These are phyloP conservation scores for Fusarium sp. DNA, from an alignment of 2,329 filamentous ascomycete genomes.

Conservation along the genomic window DNA sequence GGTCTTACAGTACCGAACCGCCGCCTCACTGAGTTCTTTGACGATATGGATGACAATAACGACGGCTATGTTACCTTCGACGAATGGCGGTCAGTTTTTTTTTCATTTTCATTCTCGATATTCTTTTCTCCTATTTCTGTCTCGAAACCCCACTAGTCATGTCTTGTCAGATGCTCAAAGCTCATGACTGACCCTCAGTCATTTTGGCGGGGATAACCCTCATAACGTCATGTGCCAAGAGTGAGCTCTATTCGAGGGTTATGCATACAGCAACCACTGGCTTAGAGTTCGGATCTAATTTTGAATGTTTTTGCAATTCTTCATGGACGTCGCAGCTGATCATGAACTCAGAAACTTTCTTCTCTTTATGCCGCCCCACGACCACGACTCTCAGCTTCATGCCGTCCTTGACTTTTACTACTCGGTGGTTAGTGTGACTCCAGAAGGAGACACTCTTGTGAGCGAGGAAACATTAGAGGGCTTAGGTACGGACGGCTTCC, in stretches of 20 bases:
- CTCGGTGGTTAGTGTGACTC: slow-evolving; percentile 86
- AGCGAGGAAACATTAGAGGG: slow-evolving; percentile 91
- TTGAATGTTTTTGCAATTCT: slow-evolving; percentile 4
- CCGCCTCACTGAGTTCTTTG: slow-evolving; percentile 86
- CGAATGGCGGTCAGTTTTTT: slow-evolving; percentile 89
- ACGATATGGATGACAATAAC: slow-evolving; percentile 87
- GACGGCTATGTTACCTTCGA: slow-evolving; percentile 91
- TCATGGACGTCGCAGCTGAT: slow-evolving; percentile 38
- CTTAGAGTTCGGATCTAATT: slow-evolving; percentile 5
- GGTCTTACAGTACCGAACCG: slow-evolving; percentile 82
- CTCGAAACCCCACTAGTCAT: slow-evolving; percentile 7
- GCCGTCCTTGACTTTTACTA: slow-evolving; percentile 92
- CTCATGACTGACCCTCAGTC: slow-evolving; percentile 45
- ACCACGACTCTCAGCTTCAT: slow-evolving; percentile 76
- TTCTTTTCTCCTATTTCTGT: slow-evolving; percentile 2
- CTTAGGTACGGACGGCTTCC: slow-evolving; percentile 81
- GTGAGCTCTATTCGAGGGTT: slow-evolving; percentile 17
- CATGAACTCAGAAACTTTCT: slow-evolving; percentile 79
- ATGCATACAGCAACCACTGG: slow-evolving; percentile 19
- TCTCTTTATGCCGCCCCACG: slow-evolving; percentile 79
- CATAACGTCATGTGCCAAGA: slow-evolving; percentile 48
- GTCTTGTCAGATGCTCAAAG: slow-evolving; percentile 36
- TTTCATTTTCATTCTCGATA: slow-evolving; percentile 18
- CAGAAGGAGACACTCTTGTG: slow-evolving; percentile 93
- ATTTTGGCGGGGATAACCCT: slow-evolving; percentile 42